These are phyloP conservation scores for Fraxinus angustifolia DNA, from an alignment of 305 asterid species.

Conservation along the genomic window DNA sequence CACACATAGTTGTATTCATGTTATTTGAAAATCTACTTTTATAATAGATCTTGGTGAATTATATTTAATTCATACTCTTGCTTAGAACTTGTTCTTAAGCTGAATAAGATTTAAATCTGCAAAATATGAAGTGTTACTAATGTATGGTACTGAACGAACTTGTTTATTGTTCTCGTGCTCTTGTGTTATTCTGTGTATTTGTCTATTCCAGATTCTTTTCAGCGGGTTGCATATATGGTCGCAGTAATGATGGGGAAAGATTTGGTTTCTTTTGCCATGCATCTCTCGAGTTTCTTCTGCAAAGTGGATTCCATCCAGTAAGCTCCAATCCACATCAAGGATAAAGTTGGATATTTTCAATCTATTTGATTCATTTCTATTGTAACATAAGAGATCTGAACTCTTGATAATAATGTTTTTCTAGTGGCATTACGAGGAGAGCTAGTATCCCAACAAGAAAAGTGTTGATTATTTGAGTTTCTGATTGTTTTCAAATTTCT, in stretches of 20 bases:
- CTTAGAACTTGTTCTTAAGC: conserved; percentile 17
- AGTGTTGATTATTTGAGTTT: neutral
- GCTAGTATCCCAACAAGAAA: neutral
- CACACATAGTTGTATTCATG: neutral
- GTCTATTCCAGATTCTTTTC: conserved; percentile 62
- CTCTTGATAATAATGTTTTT: conserved; percentile 5
- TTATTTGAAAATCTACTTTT: neutral
- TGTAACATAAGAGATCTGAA: conserved; percentile 17
- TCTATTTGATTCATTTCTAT: neutral
- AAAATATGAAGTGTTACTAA: neutral
- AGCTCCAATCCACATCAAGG: conserved; percentile 27
- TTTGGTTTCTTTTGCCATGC: conserved; percentile 97
- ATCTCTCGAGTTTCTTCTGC: conserved; percentile 96
- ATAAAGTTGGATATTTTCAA: conserved; percentile 15
- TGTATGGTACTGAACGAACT: conserved; percentile 6
- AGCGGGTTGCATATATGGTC: conserved; percentile 86
- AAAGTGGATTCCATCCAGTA: conserved; percentile 91
- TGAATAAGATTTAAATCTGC: conserved; percentile 5
- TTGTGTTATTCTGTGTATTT: conserved; percentile 22
- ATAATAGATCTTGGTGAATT: neutral
- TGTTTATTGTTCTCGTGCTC: conserved; percentile 19
- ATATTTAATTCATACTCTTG: conserved; percentile 5
- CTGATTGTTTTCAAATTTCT: neutral
- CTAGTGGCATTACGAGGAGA: neutral
- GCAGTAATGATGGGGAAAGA: conserved; percentile 80